Conservation (phyloP, 2,329 filamentous ascomycete species). For the Ophiobolus disseminans region DNA sequence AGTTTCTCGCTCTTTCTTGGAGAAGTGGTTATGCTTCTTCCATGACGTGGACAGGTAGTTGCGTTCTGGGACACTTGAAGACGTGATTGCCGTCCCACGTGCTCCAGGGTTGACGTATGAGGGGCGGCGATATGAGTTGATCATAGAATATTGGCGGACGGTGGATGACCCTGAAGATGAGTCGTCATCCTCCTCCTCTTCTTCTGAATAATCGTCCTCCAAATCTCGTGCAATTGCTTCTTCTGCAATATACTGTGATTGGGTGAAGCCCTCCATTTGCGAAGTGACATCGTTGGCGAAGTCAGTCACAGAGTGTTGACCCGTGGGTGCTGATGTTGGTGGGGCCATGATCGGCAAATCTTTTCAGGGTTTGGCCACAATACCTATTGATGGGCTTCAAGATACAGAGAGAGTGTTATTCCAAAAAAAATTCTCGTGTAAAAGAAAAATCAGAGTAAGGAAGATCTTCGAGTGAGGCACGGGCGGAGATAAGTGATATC, state of each 20-base stretch:
- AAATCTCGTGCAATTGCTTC: constrained; percentile 49
- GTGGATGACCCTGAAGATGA: constrained; percentile 54
- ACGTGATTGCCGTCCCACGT: constrained; percentile 72
- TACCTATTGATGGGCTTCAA: background rate
- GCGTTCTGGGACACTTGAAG: constrained; percentile 59
- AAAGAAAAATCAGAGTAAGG: background rate
- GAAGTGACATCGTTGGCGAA: constrained; percentile 33
- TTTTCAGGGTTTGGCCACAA: background rate
- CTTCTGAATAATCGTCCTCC: constrained; percentile 59
- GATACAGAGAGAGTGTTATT: background rate
- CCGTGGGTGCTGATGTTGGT: constrained; percentile 11
- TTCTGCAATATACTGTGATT: constrained; percentile 46
- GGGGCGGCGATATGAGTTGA: constrained; percentile 75
- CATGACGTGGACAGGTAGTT: constrained; percentile 24
- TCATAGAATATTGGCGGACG: constrained; percentile 58
- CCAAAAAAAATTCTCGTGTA: background rate
- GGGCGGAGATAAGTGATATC: constrained; percentile 16
- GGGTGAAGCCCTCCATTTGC: constrained; percentile 39
- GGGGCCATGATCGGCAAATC: constrained; percentile 23
- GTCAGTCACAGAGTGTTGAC: constrained; percentile 18
- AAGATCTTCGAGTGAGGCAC: constrained; percentile 6
- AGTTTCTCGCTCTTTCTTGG: constrained; percentile 61
- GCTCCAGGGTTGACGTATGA: constrained; percentile 76
- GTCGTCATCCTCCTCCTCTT: constrained; percentile 54
- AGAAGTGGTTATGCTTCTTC: constrained; percentile 53